phyloP scores from a whole-genome alignment of 495 filamentous ascomycete species.

The Xylaria longipes region DNA sequence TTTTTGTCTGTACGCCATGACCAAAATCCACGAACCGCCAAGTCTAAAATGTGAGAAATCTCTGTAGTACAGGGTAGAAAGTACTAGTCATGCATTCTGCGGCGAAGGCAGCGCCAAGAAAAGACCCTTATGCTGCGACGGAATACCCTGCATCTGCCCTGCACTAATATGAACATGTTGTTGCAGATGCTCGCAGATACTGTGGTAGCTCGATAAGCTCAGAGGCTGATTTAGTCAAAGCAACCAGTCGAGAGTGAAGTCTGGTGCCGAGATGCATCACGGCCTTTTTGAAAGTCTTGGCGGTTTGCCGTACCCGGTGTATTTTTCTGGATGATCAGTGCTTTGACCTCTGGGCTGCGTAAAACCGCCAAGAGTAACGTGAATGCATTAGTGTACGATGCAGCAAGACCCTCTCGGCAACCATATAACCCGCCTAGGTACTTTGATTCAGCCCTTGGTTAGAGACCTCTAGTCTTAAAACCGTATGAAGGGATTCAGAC shows the following conservation, averaged over 20 bases:
- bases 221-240: conserved; percentile 9
- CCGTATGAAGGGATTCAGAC: neutral
- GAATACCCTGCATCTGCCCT: neutral
- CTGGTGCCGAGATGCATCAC: conserved; percentile 22
- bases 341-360: conserved; percentile 15
- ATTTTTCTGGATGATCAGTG: conserved; percentile 10
- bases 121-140: conserved; percentile 1
- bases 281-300: conserved; percentile 10
- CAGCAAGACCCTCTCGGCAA: neutral
- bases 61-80: conserved; percentile 9
- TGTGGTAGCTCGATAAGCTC: neutral
- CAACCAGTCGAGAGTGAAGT: neutral
- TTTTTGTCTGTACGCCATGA: neutral
- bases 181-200: neutral
- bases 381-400: conserved; percentile 20
- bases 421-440: neutral
- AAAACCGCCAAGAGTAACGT: conserved; percentile 1
- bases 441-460: neutral
- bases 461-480: conserved; percentile 6
- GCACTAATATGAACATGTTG: neutral
- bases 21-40: neutral
- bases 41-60: neutral
- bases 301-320: neutral
- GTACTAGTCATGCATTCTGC: conserved; percentile 2
- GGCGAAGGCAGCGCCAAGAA: conserved; percentile 10